These are phyloP conservation scores for Epichloe bromicola DNA, from an alignment of 2,329 filamentous ascomycete species.

Conservation along the genomic window DNA sequence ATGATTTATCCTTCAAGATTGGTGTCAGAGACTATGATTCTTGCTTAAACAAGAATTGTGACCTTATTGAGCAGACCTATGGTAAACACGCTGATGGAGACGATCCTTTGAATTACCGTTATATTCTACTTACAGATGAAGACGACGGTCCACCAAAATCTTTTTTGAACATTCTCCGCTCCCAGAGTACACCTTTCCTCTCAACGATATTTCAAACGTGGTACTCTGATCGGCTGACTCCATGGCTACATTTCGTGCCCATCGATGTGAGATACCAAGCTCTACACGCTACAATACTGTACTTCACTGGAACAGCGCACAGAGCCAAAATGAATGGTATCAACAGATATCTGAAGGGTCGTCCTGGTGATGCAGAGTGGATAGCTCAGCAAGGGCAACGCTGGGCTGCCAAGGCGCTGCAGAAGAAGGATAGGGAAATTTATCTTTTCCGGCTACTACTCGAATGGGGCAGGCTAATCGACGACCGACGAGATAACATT, in stretches of 20 bases:
- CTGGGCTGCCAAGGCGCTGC: slow-evolving; percentile 51
- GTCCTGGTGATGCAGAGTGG: slow-evolving; percentile 41
- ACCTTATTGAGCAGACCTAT: slow-evolving; percentile 18
- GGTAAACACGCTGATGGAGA: slow-evolving; percentile 24
- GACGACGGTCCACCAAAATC: slow-evolving; percentile 49
- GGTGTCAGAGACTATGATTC: slow-evolving; percentile 45
- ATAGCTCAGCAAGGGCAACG: slow-evolving; percentile 52
- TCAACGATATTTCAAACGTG: slow-evolving; percentile 64
- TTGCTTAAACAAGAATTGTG: slow-evolving; percentile 35
- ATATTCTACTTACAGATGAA: slow-evolving; percentile 60
- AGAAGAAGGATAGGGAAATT: slow-evolving; percentile 65
- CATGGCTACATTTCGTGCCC: slow-evolving; percentile 74
- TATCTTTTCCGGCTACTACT: slow-evolving; percentile 68
- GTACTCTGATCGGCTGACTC: slow-evolving; percentile 60
- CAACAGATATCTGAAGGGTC: slow-evolving; percentile 32
- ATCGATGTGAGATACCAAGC: slow-evolving; percentile 61
- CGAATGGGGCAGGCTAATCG: slow-evolving; percentile 61
- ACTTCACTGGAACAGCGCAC: slow-evolving; percentile 50
- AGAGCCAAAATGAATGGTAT: slow-evolving; percentile 29
- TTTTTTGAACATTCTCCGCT: slow-evolving; percentile 52
- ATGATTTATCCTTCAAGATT: slow-evolving; percentile 39
- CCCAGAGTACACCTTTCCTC: slow-evolving; percentile 55
- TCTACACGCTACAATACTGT: slow-evolving; percentile 60
- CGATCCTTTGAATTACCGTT: slow-evolving; percentile 51
- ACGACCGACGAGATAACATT: slow-evolving; percentile 42